Evolutionary conservation across 345 rosid genomes (phyloP).

Genomic region (Aquilaria sinensis): DNA sequence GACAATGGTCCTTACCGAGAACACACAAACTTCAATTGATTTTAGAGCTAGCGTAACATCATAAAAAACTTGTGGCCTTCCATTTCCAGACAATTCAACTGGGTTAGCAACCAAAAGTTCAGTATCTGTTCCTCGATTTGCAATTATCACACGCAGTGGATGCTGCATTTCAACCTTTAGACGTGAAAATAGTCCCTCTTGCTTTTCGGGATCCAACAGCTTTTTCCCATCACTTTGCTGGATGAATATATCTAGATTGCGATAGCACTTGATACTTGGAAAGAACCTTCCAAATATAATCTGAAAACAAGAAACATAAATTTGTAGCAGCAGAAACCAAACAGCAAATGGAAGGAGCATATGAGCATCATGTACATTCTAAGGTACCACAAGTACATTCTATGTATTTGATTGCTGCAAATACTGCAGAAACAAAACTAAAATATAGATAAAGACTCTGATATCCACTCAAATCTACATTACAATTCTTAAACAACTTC

Average conservation of each 20-base stretch:
- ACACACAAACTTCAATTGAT: constrained; percentile 65
- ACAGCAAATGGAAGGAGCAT: constrained; percentile 5
- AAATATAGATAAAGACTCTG: too few relatives aligned
- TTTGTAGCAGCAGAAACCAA: background rate
- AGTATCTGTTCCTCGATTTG: constrained; percentile 61
- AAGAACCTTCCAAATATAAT: constrained; percentile 71
- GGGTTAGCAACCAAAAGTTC: constrained; percentile 87
- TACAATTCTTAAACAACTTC: too few relatives aligned
- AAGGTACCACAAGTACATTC: background rate
- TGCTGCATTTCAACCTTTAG: constrained; percentile 81
- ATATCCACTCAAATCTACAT: too few relatives aligned
- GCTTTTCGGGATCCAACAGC: constrained; percentile 62
- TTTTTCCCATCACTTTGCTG: constrained; percentile 71
- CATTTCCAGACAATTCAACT: constrained; percentile 75
- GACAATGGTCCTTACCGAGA: constrained; percentile 47
- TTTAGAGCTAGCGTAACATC: constrained; percentile 73
- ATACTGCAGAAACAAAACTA: too few relatives aligned
- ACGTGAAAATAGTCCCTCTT: constrained; percentile 36
- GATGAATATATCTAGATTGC: constrained; percentile 76
- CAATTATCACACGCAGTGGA: constrained; percentile 62
- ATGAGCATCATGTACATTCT: background rate
- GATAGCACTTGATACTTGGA: constrained; percentile 34
- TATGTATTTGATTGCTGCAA: background rate
- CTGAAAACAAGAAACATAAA: constrained; percentile 25
- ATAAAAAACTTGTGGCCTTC: constrained; percentile 84